Percentiles rank a stretch among this genome's conserved stretches.
Evolutionary conservation across 306 rosid genomes (phyloP).

Genomic region (Vicia sativa): DNA sequence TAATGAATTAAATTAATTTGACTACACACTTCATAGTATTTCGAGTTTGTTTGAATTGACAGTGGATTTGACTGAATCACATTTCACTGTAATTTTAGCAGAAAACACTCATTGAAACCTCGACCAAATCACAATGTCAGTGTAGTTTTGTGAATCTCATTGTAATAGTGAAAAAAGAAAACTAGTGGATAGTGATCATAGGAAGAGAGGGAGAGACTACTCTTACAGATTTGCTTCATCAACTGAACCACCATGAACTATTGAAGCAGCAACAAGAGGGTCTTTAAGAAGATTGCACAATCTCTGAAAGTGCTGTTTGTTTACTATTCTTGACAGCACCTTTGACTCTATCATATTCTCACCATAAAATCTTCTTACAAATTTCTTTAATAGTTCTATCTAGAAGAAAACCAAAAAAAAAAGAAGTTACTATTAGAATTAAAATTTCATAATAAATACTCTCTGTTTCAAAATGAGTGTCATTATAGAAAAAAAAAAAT

Average conservation of each 20-base stretch:
- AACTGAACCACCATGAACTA: slow-evolving; percentile 72
- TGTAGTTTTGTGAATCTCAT: background rate
- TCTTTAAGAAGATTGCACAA: slow-evolving; percentile 65
- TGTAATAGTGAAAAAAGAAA: no score
- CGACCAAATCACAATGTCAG: background rate
- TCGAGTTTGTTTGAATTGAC: background rate
- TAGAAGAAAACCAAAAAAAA: slow-evolving; percentile 32
- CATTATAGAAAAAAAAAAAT: no score
- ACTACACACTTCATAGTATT: background rate
- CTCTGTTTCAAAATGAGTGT: no score
- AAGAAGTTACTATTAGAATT: slow-evolving; percentile 12
- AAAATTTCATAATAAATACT: background rate
- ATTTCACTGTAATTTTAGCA: background rate
- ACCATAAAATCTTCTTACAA: slow-evolving; percentile 60
- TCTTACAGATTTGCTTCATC: slow-evolving; percentile 70
- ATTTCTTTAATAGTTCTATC: slow-evolving; percentile 66
- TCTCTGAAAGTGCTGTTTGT: slow-evolving; percentile 64
- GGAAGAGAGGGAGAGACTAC: slow-evolving; percentile 28
- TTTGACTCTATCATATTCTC: slow-evolving; percentile 57
- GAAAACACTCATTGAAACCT: background rate
- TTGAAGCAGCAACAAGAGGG: slow-evolving; percentile 68
- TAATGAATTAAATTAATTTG: background rate
- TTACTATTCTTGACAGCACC: slow-evolving; percentile 61
- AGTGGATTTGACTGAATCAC: background rate
- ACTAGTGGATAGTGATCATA: background rate